Evolutionary conservation across 2,329 filamentous ascomycete species (phyloP), one percentile per base, ranked within the genome.

Genomic region (Scytalidium sp.): DNA sequence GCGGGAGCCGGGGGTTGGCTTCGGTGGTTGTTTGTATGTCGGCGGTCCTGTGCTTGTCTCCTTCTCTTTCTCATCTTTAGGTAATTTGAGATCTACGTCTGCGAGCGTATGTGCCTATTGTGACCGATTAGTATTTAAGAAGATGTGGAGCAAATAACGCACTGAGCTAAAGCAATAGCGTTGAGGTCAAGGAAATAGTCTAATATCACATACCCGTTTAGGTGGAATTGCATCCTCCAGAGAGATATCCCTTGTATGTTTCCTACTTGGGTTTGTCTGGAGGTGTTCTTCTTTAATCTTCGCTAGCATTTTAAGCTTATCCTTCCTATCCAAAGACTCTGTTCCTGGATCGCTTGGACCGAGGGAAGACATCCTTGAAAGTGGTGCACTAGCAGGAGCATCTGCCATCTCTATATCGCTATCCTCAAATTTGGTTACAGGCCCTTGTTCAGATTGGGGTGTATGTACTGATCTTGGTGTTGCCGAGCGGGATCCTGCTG

Each of bases 41-140:
- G 48, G 9, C 32, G 43, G 46, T 36, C 8, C 32, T n/a, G 5
- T 36, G 13, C 13, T 36, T 10, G 32, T n/a, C 32, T 36, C 32
- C 32, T 36, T 36, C 17, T 36, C 32, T 15, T 9, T 36, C 17
- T 36, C 49, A 44, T 55, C 41, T 52, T 60, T 55, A 17, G 46
- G 41, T 4, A 55, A 56, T 36, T 59, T 44, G 23, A 56, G 57
- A 15, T 57, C 58, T 27, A 50, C 49, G 7, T 59, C 49, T 39
- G 56, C 55, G 9, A 51, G 25, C 45, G n/a, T 45, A 25, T 44
- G 46, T 11, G 42, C 23, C 20, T 32, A 42, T 29, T 45, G 45
- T 19, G 2, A 8, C 19, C 15, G 42, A 43, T 54, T 22, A 51
- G 50, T 19, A 43, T n/a, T 47, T 9, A 41, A 45, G 46, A 19